A percentile compares a stretch with the other conserved stretches of the same genome.
phyloP scores from a whole-genome alignment of 1,139 yeast species.

The Saccharomyces hybrid region DNA sequence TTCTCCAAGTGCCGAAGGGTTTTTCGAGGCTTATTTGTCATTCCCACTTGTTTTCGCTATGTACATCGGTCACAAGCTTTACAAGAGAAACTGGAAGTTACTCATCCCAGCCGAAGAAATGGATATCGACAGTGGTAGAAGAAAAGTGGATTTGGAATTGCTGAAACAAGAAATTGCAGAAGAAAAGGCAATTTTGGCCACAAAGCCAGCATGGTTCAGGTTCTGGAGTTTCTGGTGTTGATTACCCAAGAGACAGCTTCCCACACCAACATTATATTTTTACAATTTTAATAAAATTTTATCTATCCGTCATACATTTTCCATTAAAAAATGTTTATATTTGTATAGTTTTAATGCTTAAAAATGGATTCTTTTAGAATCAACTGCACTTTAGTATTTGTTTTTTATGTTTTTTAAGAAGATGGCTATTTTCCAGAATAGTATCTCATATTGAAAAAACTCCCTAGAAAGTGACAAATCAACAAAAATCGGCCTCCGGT shows the following conservation, averaged over 20 bases:
- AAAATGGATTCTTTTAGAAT: too few species aligned
- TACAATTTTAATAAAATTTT: not conserved
- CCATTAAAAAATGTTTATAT: not conserved
- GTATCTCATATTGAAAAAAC: too few species aligned
- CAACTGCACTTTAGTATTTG: not conserved
- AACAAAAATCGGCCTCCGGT: too few species aligned
- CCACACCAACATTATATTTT: not conserved
- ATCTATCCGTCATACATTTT: not conserved
- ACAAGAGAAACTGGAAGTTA: slow-evolving; percentile 49
- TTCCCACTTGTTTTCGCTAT: slow-evolving; percentile 52
- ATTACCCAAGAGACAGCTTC: slow-evolving; percentile 2
- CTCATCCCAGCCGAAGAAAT: slow-evolving; percentile 46
- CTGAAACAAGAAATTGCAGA: slow-evolving; percentile 62
- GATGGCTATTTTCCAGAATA: too few species aligned
- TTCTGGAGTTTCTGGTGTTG: slow-evolving; percentile 51
- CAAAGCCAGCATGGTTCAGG: slow-evolving; percentile 51
- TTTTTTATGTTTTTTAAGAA: not conserved
- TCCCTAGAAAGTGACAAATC: too few species aligned
- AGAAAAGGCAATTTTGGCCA: slow-evolving; percentile 48
- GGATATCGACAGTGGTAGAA: slow-evolving; percentile 69
- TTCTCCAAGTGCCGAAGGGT: slow-evolving; percentile 43
- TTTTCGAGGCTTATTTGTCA: slow-evolving; percentile 59
- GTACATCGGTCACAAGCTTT: slow-evolving; percentile 51
- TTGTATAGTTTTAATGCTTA: not conserved
- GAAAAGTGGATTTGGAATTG: slow-evolving; percentile 58